Evolutionary conservation across 257 asterid genomes (phyloP), one percentile per base, ranked within the genome.

Genomic region (Mentha longifolia): DNA sequence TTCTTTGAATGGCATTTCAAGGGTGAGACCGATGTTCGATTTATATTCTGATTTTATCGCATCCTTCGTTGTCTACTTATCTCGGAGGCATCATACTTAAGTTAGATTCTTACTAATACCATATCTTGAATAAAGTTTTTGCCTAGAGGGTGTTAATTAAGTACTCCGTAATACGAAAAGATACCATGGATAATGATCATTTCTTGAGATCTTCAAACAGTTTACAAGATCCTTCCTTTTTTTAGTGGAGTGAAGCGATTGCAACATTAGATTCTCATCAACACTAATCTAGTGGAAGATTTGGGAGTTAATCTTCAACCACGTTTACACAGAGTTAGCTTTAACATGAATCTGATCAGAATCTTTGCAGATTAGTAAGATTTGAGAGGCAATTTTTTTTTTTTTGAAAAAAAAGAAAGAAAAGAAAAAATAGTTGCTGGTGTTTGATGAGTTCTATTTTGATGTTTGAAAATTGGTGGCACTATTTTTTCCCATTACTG

Each of bases 181-280:
- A 37, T 13, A 50, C 52, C 75, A 31, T 45, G 8, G 60, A 55
- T 55, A 57, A 62, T 60, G 59, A 47, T 61, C 68, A 58, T 33
- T 35, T 68, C 28, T 65, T 43, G 28, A 77, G 81, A 81, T 78
- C 75, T 72, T 30, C 58, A 16, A 58, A 78, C 47, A 42, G 47
- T 42, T 42, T 42, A 10, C 47, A 65, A 82, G 79, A 77, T 81
- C 72, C 85, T 72, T 81, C 77, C 77, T 60, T 49, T 69, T 43
- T 31, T 66, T 67, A 67, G 80, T 78, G 85, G 77, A 31, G 14
- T 61, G 39, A 13, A 59, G 72, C 76, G 64, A 58, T 81, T 57
- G 65, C 30, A 43, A 25, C 45, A 65, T 66, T 69, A 65, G 47
- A 61, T 68, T 69, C 67, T 67, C 47, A 43, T 30, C 67, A 68